phyloP scores from a whole-genome alignment of 2,329 filamentous ascomycete species.

The Aspergillus tubingensis region DNA sequence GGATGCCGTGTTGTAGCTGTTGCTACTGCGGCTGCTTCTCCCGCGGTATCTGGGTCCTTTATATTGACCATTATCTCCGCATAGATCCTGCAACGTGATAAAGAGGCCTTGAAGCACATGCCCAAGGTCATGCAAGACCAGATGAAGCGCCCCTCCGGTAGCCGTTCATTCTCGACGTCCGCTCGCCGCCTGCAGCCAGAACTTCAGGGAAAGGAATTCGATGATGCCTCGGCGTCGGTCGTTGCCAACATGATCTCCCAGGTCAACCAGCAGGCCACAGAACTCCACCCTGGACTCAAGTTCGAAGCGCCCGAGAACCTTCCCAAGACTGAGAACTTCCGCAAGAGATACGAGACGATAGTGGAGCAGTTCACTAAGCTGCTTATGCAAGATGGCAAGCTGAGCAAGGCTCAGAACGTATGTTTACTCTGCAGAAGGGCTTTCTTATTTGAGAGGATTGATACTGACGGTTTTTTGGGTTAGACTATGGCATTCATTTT shows the following conservation, averaged over 20 bases:
- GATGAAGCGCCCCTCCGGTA: conserved; percentile 48
- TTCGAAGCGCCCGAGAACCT: conserved; percentile 73
- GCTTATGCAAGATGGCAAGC: conserved; percentile 88
- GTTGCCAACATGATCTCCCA: conserved; percentile 41
- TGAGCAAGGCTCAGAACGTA: conserved; percentile 86
- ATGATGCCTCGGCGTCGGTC: conserved; percentile 35
- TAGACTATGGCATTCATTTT: conserved; percentile 85
- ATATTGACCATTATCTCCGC: conserved; percentile 9
- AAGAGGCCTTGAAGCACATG: conserved; percentile 62
- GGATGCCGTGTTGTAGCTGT: neutral
- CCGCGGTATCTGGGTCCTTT: neutral
- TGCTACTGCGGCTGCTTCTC: neutral
- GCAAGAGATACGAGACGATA: conserved; percentile 82
- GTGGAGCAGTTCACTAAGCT: conserved; percentile 85
- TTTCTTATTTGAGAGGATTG: neutral
- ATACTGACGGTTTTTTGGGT: conserved; percentile 5
- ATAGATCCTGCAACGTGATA: conserved; percentile 65
- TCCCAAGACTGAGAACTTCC: conserved; percentile 64
- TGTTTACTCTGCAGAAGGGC: conserved; percentile 1
- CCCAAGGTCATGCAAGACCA: conserved; percentile 68
- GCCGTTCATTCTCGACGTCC: conserved; percentile 61
- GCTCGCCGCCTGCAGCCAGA: conserved; percentile 43
- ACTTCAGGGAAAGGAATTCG: conserved; percentile 13
- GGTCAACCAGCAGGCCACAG: conserved; percentile 35
- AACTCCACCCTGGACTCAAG: conserved; percentile 65